Base-by-base conservation (phyloP, 805 yeast genomes). In the Cephaloascus albidus region DNA sequence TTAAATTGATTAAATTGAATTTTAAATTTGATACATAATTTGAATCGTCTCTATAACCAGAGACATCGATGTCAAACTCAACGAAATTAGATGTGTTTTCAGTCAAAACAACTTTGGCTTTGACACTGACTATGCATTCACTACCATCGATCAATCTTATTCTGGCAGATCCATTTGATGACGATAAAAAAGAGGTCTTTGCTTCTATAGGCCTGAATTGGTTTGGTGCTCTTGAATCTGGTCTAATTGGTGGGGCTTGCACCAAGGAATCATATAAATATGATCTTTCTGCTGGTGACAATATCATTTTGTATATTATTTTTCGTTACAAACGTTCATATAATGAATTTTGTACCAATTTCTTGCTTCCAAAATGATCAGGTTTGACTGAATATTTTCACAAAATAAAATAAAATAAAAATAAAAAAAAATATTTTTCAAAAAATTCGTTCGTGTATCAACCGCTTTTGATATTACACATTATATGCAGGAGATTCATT, bases 111-210 rank as follows among this genome's bases (percentile, higher is more conserved):
- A 89, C 96, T 50, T 84, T 83, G 10, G 89, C 76, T 60, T 93
- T 93, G 36, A 90, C 73, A 52, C 97, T 93, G 4, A 87, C 90
- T 27, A 93, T 81, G 50, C 96, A 87, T 60, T 93, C 97, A 44
- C 87, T 77, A 18, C 98, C 97, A 58, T 90, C 97, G 37, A 84
- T 72, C 27, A 87, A 73, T 46, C 88, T 72, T 16, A 90, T 76
- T 61, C 95, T 73, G 0, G 97, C 83, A 2, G 97, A 88, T 12
- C 98, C 98, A 60, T 90, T 86, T 3, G 96, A 84, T 38, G 81
- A 76, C 1, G 95, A 93, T 43, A 93, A 67, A 50, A 90, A 83
- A 37, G 81, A 81, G 5, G 85, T 78, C 12, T 77, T 78, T 3
- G 95, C 85, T 52, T 87, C 94, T 36, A 93, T 60, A 0, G 97